Conservation (phyloP, 495 filamentous ascomycete genomes). For the Venustampulla echinocandica region DNA sequence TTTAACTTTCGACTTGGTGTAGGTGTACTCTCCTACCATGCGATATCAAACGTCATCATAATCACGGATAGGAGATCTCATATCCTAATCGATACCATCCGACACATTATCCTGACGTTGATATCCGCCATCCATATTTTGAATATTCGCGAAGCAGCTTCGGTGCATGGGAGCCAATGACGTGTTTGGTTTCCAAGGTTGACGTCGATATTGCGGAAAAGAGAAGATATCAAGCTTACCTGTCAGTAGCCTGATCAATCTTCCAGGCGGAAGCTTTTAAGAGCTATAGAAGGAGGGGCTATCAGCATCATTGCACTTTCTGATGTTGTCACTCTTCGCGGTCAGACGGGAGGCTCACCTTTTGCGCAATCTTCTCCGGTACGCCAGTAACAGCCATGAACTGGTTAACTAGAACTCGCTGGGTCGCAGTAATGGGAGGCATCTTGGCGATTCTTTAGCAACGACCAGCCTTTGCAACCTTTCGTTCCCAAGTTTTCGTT, state of each 20-base stretch:
- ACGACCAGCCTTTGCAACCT: not conserved
- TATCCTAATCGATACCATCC: too few relatives aligned
- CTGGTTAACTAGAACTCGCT: constrained; percentile 41
- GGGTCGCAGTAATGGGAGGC: constrained; percentile 34
- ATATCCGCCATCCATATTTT: too few relatives aligned
- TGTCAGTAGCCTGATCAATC: constrained; percentile 41
- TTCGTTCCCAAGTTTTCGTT: not conserved
- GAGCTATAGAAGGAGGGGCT: constrained; percentile 16
- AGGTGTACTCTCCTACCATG: too few relatives aligned
- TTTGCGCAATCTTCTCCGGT: constrained; percentile 40
- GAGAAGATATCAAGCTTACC: constrained; percentile 30
- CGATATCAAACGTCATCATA: too few relatives aligned
- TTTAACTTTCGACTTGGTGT: too few relatives aligned
- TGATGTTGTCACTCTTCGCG: not conserved
- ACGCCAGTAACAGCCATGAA: constrained; percentile 47
- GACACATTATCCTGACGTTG: too few relatives aligned
- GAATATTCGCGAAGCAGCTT: too few relatives aligned
- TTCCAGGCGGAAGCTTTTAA: constrained; percentile 32
- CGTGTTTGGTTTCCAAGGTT: too few relatives aligned
- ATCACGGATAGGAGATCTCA: too few relatives aligned
- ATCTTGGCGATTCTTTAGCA: constrained; percentile 4
- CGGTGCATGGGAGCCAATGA: too few relatives aligned
- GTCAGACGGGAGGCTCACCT: constrained; percentile 30
- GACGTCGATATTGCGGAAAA: not conserved
- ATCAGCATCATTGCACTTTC: constrained; percentile 16